Conservation (phyloP, 2,329 filamentous ascomycete species). For the Fusarium coffeatum region DNA sequence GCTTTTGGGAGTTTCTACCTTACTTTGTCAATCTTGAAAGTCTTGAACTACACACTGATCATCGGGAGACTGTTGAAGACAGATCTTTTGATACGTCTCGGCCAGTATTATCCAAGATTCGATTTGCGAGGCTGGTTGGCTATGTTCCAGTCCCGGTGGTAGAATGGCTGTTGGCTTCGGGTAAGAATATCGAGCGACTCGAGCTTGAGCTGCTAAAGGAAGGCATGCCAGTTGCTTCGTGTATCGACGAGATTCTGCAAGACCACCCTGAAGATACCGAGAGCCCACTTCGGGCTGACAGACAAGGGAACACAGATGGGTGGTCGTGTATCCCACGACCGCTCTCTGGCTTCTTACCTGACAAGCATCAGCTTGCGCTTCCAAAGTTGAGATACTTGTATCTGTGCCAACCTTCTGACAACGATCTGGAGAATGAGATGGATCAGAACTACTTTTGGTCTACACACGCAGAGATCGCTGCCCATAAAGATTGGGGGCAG, state of each 20-base stretch:
- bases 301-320: neutral
- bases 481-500: neutral
- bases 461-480: neutral
- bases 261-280: neutral
- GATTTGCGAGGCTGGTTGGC: neutral
- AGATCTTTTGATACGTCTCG: neutral
- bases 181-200: neutral
- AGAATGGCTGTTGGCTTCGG: neutral
- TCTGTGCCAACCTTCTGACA: neutral
- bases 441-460: constrained; percentile 2
- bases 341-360: constrained; percentile 1
- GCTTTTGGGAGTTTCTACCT: neutral
- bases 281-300: neutral
- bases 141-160: neutral
- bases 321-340: constrained; percentile 1
- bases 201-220: neutral
- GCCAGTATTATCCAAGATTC: neutral
- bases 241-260: neutral
- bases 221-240: neutral
- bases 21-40: neutral
- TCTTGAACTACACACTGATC: neutral
- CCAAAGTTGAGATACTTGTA: neutral
- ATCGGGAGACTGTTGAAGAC: no score
- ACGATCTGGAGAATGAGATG: neutral
- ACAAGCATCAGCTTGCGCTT: fast-evolving